Conservation (phyloP, 345 rosid species). For the Sapria himalayana region DNA sequence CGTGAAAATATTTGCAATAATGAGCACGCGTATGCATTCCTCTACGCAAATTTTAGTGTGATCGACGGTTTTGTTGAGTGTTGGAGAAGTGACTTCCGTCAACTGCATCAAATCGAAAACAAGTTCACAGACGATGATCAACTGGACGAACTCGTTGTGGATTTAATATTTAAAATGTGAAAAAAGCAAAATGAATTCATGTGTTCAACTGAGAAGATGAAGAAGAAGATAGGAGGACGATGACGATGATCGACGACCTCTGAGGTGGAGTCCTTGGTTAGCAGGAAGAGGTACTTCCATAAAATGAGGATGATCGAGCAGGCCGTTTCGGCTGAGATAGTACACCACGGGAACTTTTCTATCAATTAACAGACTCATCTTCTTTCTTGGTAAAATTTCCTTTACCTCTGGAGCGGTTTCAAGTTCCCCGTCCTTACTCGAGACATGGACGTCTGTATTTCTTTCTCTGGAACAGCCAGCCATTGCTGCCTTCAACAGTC, state of each 20-base stretch:
- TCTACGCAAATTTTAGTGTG: too few species aligned
- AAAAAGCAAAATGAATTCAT: neutral
- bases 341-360: constrained; percentile 62
- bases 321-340: constrained; percentile 70
- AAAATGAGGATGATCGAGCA: constrained; percentile 95
- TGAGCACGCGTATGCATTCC: too few species aligned
- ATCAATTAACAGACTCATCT: constrained; percentile 13
- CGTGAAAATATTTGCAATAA: too few species aligned
- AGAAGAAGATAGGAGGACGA: constrained; percentile 2
- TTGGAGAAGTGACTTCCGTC: too few species aligned
- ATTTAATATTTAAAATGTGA: constrained; percentile 2
- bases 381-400: constrained; percentile 33
- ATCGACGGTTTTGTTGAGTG: too few species aligned
- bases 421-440: constrained; percentile 24
- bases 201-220: constrained; percentile 4
- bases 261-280: constrained; percentile 52
- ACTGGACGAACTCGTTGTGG: constrained; percentile 2
- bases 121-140: too few species aligned
- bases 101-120: too few species aligned
- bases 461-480: constrained; percentile 25
- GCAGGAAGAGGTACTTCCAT: constrained; percentile 76
- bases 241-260: constrained; percentile 18
- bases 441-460: constrained; percentile 13
- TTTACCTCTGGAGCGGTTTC: constrained; percentile 47
- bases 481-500: constrained; percentile 10